phyloP scores from a whole-genome alignment of 352 stramenopile genomes.

The Pythium aphanidermatum region DNA sequence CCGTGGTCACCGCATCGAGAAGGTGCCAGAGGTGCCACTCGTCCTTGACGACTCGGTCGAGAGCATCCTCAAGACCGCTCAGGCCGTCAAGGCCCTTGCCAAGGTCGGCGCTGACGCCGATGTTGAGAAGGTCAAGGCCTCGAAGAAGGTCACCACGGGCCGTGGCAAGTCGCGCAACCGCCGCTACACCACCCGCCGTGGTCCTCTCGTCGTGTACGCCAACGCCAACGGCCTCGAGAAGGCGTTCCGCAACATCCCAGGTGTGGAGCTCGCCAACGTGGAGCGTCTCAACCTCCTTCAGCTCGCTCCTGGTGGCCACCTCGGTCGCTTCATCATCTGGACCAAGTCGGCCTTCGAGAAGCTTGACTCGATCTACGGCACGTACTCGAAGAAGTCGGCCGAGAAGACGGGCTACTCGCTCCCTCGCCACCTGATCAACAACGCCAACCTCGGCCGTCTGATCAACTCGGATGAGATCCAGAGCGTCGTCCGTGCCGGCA shows the following conservation, averaged over 20 bases:
- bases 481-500: slow-evolving; percentile 93
- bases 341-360: slow-evolving; percentile 97
- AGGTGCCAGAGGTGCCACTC: slow-evolving; percentile 96
- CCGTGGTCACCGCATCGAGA: slow-evolving; percentile 96
- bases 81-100: slow-evolving; percentile 93
- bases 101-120: slow-evolving; percentile 94
- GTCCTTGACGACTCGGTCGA: slow-evolving; percentile 94
- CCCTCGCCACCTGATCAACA: slow-evolving; percentile 94
- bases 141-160: slow-evolving; percentile 96
- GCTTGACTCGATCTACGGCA: slow-evolving; percentile 96
- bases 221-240: slow-evolving; percentile 91
- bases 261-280: slow-evolving; percentile 97
- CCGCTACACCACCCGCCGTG: slow-evolving; percentile 93
- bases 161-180: slow-evolving; percentile 99
- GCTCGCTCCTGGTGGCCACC: slow-evolving; percentile 96
- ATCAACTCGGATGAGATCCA: slow-evolving; percentile 99
- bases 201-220: slow-evolving; percentile 96
- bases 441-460: slow-evolving; percentile 97
- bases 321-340: slow-evolving; percentile 99
- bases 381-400: slow-evolving; percentile 85
- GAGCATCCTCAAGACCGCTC: slow-evolving; percentile 92
- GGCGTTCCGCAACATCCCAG: slow-evolving; percentile 97
- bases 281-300: slow-evolving; percentile 97
- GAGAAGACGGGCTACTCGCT: slow-evolving; percentile 93
- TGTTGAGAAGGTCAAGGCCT: slow-evolving; percentile 97